A percentile compares a stretch with the other conserved stretches of the same genome.
Evolutionary conservation across 306 rosid species (phyloP).

Genomic region (Fagus crenata): DNA sequence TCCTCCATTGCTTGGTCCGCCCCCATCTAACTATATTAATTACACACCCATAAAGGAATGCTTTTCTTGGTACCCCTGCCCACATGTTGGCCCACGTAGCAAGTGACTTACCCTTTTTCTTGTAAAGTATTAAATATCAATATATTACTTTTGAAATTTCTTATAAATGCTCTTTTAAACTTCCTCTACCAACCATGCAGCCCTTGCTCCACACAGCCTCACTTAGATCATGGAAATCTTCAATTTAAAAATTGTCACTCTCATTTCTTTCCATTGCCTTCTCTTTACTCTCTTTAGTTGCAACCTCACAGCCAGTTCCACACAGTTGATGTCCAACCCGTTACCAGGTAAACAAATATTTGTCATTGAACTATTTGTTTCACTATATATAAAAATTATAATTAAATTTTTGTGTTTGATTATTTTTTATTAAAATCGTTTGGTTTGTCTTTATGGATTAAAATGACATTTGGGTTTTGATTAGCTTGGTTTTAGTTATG

Average conservation of each 20-base stretch:
- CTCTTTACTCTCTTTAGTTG: slow-evolving; percentile 23
- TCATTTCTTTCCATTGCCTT: slow-evolving; percentile 18
- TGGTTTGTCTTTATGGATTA: neutral
- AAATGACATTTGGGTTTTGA: neutral
- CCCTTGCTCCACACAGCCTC: neutral
- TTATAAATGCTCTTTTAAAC: slow-evolving; percentile 2
- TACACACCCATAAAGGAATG: neutral
- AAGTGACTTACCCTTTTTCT: neutral
- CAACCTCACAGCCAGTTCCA: slow-evolving; percentile 1
- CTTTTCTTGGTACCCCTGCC: neutral
- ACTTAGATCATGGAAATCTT: slow-evolving; percentile 13
- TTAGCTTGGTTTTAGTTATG: neutral
- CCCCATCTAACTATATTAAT: neutral
- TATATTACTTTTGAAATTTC: neutral
- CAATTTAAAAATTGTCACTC: neutral
- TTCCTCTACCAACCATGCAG: neutral
- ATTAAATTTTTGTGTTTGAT: neutral
- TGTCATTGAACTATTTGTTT: too few relatives aligned
- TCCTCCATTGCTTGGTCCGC: neutral
- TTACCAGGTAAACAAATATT: slow-evolving; percentile 12
- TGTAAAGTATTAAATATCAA: neutral
- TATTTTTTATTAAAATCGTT: neutral
- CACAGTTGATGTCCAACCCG: slow-evolving; percentile 18
- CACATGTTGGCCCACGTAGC: neutral
- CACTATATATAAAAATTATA: too few relatives aligned